Base-by-base conservation (phyloP, 2,329 filamentous ascomycete genomes). In the Fusarium avenaceum region DNA sequence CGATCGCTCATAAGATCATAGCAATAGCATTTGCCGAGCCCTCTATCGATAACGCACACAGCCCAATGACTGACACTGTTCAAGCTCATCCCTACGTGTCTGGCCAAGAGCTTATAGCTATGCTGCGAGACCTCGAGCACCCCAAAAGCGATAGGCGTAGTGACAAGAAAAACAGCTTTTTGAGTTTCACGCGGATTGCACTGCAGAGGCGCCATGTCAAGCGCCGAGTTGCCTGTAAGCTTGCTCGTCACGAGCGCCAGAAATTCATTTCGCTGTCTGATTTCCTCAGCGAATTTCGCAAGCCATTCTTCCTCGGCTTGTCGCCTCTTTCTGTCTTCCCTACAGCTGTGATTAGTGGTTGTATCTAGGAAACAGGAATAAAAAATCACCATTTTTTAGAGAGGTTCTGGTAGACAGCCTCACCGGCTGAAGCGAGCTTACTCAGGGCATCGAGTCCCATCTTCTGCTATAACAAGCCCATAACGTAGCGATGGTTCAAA, bases 1-100 rank as follows among this genome's bases (percentile, higher is more conserved):
- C 72, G 63, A 42, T 74, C 72, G 8, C 72, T 74, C 72, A 74
- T 74, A 13, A 74, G 49, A 44, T 74, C 72, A 14, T 74, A 74
- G 45, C 70, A 74, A 30, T 72, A 74, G 24, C 63, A 68, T 1
- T 58, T 48, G 1, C 57, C 68, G 2, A 74, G 56, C 5, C 62
- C 68, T 10, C 72, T 57, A 26, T 72, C 70, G 2, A 74, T 67
- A 5, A 74, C 72, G 22, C 72, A 74, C 0, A 74, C 64, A 2
- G 72, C 72, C 72, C 72, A 74, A 7, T 74, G 72, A 47, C 72
- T 74, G 6, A 74, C 72, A 7, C 72, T 74, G 6, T 70, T 71
- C 3, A 74, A 51, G 9, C 70, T 74, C 72, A 74, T 74, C 0
- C 72, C 72, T 0, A 74, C 63, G 11, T 74, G 72, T 19, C 61